Percentiles rank a stretch among this genome's conserved stretches.
Conservation (phyloP, 768 basidiomycete species). For the Chiua virens region DNA sequence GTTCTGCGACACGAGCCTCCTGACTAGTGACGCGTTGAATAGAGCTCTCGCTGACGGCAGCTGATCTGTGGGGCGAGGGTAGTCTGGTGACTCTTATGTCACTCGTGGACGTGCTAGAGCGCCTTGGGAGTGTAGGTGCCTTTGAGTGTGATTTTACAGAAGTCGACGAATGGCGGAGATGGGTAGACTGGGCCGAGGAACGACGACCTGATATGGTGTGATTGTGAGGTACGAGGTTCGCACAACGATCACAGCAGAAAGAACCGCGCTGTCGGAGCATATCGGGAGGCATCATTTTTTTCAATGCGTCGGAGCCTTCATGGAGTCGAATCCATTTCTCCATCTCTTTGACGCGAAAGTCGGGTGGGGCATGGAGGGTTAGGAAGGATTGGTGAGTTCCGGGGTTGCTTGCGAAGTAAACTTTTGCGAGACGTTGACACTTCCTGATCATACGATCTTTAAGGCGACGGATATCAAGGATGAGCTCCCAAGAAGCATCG, state of each 20-base stretch:
- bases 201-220: slow-evolving; percentile 29
- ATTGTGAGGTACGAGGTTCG: slow-evolving; percentile 33
- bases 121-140: slow-evolving; percentile 18
- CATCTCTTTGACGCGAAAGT: slow-evolving; percentile 78
- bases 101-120: slow-evolving; percentile 11
- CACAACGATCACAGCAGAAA: slow-evolving; percentile 35
- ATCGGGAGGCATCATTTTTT: slow-evolving; percentile 20
- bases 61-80: slow-evolving; percentile 15
- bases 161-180: slow-evolving; percentile 26
- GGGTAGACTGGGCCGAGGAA: slow-evolving; percentile 23
- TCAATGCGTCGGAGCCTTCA: slow-evolving; percentile 25
- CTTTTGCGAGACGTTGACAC: slow-evolving; percentile 62
- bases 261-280: slow-evolving; percentile 27
- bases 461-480: slow-evolving; percentile 72
- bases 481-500: slow-evolving; percentile 61
- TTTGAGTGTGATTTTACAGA: slow-evolving; percentile 19
- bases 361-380: slow-evolving; percentile 64
- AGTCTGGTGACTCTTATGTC: slow-evolving; percentile 4
- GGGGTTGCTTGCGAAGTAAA: slow-evolving; percentile 38
- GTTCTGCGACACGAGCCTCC: slow-evolving; percentile 21
- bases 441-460: slow-evolving; percentile 85
- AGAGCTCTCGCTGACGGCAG: slow-evolving; percentile 6
- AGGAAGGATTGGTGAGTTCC: slow-evolving; percentile 52
- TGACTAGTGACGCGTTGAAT: slow-evolving; percentile 10
- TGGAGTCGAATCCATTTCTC: slow-evolving; percentile 72